Evolutionary conservation across 352 stramenopile genomes (phyloP).

Genomic region (Phytopythium cucurbitacearum): DNA sequence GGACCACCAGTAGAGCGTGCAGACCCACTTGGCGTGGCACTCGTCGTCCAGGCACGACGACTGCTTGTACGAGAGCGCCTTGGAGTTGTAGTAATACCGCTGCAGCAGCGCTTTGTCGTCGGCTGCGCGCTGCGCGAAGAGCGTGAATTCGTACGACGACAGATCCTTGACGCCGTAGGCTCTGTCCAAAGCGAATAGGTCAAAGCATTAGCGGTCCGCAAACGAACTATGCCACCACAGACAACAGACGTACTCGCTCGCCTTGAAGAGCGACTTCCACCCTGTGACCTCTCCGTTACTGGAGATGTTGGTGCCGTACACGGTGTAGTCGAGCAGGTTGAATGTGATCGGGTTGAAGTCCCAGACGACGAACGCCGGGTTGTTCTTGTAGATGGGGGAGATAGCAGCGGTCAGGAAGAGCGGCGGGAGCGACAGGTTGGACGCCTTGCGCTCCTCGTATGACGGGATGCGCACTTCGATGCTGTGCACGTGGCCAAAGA

Average conservation of each 20-base stretch:
- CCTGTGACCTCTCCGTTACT: constrained; percentile 22
- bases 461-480: constrained; percentile 81
- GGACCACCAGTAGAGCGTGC: constrained; percentile 65
- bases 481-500: constrained; percentile 92
- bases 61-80: constrained; percentile 49
- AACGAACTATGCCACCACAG: constrained; percentile 32
- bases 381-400: constrained; percentile 86
- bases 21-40: constrained; percentile 57
- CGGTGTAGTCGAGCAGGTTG: constrained; percentile 65
- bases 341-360: constrained; percentile 62
- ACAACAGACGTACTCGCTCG: constrained; percentile 52
- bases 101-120: constrained; percentile 36
- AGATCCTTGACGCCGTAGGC: constrained; percentile 49
- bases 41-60: constrained; percentile 27
- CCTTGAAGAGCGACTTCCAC: constrained; percentile 54
- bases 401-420: constrained; percentile 80
- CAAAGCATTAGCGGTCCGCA: constrained; percentile 33
- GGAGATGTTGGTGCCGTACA: constrained; percentile 77
- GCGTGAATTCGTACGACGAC: constrained; percentile 27
- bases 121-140: constrained; percentile 39
- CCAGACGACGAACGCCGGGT: constrained; percentile 89
- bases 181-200: constrained; percentile 42
- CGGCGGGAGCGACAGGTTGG: constrained; percentile 36
- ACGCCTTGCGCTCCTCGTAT: constrained; percentile 9
- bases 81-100: constrained; percentile 79